Evolutionary conservation across 306 rosid species (phyloP).

Genomic region (Cicer arietinum): DNA sequence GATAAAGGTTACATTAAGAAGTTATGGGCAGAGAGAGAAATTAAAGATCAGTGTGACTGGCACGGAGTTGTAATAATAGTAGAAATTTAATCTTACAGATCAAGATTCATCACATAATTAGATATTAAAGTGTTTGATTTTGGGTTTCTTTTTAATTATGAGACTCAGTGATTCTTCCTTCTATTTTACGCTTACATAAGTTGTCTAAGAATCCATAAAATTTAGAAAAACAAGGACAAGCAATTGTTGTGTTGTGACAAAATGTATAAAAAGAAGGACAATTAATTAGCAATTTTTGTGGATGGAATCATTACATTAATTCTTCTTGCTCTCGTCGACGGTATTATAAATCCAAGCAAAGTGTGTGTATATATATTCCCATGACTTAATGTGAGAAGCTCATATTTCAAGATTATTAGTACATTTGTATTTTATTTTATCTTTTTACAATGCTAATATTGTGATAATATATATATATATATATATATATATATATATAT

Average conservation of each 20-base stretch:
- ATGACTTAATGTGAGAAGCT: too few relatives aligned
- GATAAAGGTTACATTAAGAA: constrained; percentile 36
- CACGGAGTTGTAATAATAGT: neutral
- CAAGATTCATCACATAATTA: constrained; percentile 19
- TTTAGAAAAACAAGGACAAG: constrained; percentile 1
- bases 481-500: too few relatives aligned
- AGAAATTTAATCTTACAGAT: constrained; percentile 33
- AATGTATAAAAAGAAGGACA: neutral
- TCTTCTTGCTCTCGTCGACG: neutral
- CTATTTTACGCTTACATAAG: constrained; percentile 40
- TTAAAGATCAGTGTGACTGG: neutral
- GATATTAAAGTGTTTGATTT: constrained; percentile 30
- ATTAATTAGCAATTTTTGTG: constrained; percentile 1
- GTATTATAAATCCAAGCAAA: too few relatives aligned
- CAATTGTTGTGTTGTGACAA: constrained; percentile 1
- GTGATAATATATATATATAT: too few relatives aligned
- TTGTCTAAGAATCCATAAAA: constrained; percentile 31
- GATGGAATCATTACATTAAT: constrained; percentile 8
- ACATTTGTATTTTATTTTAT: too few relatives aligned
- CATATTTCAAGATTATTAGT: too few relatives aligned
- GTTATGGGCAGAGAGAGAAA: constrained; percentile 8
- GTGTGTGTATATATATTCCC: too few relatives aligned
- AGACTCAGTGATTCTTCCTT: constrained; percentile 46
- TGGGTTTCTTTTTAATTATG: neutral
- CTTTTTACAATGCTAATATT: too few relatives aligned